These are phyloP conservation scores for Exobasidium cylindrosporum DNA, from an alignment of 1,284 basidiomycete species.

Conservation along the genomic window DNA sequence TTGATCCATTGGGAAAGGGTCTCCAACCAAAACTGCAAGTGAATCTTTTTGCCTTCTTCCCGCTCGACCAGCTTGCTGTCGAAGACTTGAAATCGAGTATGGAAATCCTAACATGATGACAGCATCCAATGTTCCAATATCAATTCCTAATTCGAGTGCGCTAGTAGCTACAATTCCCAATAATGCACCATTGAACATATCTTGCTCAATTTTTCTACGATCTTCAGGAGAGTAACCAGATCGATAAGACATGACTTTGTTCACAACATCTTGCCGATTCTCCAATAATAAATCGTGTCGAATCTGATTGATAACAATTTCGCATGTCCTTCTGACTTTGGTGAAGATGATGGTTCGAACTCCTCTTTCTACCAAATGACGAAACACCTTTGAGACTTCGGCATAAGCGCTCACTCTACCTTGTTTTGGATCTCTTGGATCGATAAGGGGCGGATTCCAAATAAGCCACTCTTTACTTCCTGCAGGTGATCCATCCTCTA, in stretches of 20 bases:
- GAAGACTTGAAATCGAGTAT: slow-evolving; percentile 62
- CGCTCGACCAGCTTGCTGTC: slow-evolving; percentile 84
- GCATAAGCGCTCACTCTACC: slow-evolving; percentile 66
- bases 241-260: slow-evolving; percentile 77
- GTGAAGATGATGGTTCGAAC: slow-evolving; percentile 82
- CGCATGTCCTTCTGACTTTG: slow-evolving; percentile 79
- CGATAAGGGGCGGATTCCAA: slow-evolving; percentile 65
- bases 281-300: slow-evolving; percentile 71
- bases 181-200: slow-evolving; percentile 78
- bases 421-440: slow-evolving; percentile 63
- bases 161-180: slow-evolving; percentile 85
- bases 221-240: slow-evolving; percentile 72
- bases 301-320: slow-evolving; percentile 77
- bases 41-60: slow-evolving; percentile 79
- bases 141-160: slow-evolving; percentile 84
- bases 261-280: slow-evolving; percentile 72
- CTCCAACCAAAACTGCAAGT: slow-evolving; percentile 73
- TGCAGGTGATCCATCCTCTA: slow-evolving; percentile 77
- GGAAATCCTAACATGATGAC: slow-evolving; percentile 88
- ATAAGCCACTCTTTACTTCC: slow-evolving; percentile 65
- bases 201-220: slow-evolving; percentile 75
- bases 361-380: slow-evolving; percentile 76
- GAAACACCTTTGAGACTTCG: slow-evolving; percentile 74
- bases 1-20: slow-evolving; percentile 71
- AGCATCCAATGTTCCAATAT: slow-evolving; percentile 81